Base-by-base conservation (phyloP, 2,329 filamentous ascomycete genomes). In the Calonectria pseudoturangicola region DNA sequence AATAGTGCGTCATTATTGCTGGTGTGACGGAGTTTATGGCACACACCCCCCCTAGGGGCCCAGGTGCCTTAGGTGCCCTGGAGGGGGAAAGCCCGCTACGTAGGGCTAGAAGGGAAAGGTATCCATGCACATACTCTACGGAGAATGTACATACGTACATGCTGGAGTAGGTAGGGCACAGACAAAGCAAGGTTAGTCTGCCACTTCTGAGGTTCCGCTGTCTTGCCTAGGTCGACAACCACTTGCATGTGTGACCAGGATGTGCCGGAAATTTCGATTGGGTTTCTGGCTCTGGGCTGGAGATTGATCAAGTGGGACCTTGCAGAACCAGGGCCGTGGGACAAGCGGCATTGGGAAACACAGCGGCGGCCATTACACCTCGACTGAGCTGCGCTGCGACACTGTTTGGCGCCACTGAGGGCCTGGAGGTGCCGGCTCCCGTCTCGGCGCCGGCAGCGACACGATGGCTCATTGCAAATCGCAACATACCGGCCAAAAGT, bases 401-500 rank as follows among this genome's bases (percentile, higher is more conserved):
- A 51, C 51, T 54, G 27, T 25, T 45, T 18, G 12, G 43, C 12
- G 27, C 25, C 54, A 43, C 51, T 28, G 33, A 16, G 12, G 4
- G 33, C 54, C 45, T 39, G 54, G 36, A 63, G 33, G 41, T 73
- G 71, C 71, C 71, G 71, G 62, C 54, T 70, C 62, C 71, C 71
- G 71, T 70, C 71, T 73, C 62, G 71, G 71, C 71, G 54, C 28
- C 54, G 16, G 47, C 48, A 47, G 45, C 21, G 16, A 47, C 39
- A 21, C 30, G 58, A 25, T 33, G 39, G 39, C 21, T 16, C 45
- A 36, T 50, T 63, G 27, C 18, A 63, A 30, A 47, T 48, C 43
- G 28, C 43, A 28, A 45, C 45, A 28, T 45, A 18, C 45, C 45
- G 8, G 21, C 36, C 33, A 48, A 58, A 50, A n/a, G 28, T 47